These are phyloP conservation scores for Yarrowia sp. DNA, from an alignment of 805 yeast genomes.

Conservation along the genomic window DNA sequence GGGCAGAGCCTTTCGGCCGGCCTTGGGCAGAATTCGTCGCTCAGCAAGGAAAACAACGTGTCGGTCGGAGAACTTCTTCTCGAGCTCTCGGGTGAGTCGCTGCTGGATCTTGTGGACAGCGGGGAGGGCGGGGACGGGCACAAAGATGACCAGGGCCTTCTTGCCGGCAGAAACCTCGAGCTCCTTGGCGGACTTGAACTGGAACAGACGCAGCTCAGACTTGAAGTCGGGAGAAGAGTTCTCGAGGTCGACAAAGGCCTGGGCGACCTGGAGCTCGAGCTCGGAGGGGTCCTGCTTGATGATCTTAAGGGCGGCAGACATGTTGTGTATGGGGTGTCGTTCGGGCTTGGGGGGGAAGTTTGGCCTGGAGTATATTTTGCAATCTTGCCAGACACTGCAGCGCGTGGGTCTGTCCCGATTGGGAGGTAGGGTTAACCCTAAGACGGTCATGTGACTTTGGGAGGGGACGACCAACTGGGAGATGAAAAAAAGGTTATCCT, in stretches of 20 bases:
- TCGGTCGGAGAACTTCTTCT: conserved; percentile 99
- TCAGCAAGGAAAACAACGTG: conserved; percentile 99
- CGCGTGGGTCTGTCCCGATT: conserved; percentile 27
- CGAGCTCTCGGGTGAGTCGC: conserved; percentile 96
- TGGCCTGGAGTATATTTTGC: conserved; percentile 32
- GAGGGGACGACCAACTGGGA: no score
- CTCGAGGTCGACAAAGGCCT: conserved; percentile 97
- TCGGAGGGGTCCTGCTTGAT: conserved; percentile 95
- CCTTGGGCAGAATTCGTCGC: conserved; percentile 99
- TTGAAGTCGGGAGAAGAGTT: conserved; percentile 90
- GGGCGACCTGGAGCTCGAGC: conserved; percentile 99
- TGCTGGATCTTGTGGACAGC: conserved; percentile 96
- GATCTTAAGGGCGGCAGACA: conserved; percentile 98
- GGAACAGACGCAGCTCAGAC: conserved; percentile 98
- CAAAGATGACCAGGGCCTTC: conserved; percentile 97
- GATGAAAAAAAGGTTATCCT: no score
- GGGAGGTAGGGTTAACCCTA: conserved; percentile 37
- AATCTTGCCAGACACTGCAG: neutral
- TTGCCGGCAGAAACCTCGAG: conserved; percentile 97
- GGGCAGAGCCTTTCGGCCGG: conserved; percentile 90
- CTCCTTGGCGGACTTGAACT: conserved; percentile 98
- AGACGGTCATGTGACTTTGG: conserved; percentile 6
- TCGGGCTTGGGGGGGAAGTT: conserved; percentile 35
- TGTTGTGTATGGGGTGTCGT: conserved; percentile 49
- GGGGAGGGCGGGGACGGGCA: conserved; percentile 98